Percentiles rank a stretch among this genome's conserved stretches.
Evolutionary conservation across 768 basidiomycete genomes (phyloP).

Genomic region (Agrocybe chaxingu): DNA sequence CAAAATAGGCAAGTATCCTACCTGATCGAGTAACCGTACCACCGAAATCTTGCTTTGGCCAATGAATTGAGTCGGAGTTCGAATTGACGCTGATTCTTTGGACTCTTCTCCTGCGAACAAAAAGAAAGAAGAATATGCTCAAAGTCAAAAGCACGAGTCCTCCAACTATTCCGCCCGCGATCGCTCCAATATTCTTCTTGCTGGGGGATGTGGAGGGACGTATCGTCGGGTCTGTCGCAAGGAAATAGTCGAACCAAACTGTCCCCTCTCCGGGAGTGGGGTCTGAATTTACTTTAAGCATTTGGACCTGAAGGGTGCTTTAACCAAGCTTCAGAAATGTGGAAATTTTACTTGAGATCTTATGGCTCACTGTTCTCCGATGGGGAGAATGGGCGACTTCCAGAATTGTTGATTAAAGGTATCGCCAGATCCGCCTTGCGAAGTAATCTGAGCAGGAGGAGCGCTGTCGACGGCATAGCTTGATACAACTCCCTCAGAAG

Average conservation of each 20-base stretch:
- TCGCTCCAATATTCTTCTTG: constrained; percentile 19
- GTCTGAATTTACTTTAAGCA: constrained; percentile 27
- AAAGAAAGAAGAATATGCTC: constrained; percentile 12
- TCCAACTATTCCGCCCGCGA: constrained; percentile 29
- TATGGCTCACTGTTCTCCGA: constrained; percentile 32
- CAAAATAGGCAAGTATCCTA: neutral
- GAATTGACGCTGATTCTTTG: constrained; percentile 2
- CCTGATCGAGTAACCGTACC: neutral
- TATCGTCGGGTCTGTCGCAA: constrained; percentile 25
- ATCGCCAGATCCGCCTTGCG: constrained; percentile 24
- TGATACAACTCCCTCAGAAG: constrained; percentile 32
- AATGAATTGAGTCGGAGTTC: neutral
- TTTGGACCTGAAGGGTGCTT: constrained; percentile 31
- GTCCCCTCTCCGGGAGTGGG: constrained; percentile 30
- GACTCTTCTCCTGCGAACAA: constrained; percentile 18
- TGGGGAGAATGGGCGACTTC: constrained; percentile 22
- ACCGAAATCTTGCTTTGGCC: neutral
- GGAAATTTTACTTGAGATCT: no score
- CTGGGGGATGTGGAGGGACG: no score
- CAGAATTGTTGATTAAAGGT: constrained; percentile 32
- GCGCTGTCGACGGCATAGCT: constrained; percentile 32
- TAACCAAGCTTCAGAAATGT: neutral
- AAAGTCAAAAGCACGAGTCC: no score
- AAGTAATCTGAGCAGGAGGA: constrained; percentile 20
- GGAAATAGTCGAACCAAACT: constrained; percentile 41